Conservation (phyloP, 176 grass and related monocot genomes). For the Canna indica region DNA sequence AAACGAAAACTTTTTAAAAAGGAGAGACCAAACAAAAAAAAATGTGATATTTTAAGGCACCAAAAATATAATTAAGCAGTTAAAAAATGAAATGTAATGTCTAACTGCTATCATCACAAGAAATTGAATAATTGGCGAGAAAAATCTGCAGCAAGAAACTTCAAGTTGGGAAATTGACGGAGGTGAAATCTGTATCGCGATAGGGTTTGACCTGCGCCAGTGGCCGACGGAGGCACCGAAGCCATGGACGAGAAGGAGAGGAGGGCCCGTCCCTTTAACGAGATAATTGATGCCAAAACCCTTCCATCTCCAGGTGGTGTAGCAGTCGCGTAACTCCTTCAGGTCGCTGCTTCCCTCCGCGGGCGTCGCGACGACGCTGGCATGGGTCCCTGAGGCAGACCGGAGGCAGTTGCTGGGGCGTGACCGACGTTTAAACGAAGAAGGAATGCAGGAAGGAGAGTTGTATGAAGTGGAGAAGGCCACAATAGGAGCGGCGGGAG, state of each 20-base stretch:
- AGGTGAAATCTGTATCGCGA: background rate
- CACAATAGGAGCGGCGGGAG: constrained; percentile 19
- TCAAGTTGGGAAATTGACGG: background rate
- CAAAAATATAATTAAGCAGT: too few species aligned
- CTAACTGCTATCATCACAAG: background rate
- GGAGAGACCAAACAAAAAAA: too few species aligned
- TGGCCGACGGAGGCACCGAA: constrained; percentile 84
- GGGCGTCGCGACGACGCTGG: background rate
- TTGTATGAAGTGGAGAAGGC: background rate
- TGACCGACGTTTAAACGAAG: constrained; percentile 3
- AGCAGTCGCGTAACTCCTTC: constrained; percentile 50
- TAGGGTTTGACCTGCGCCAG: constrained; percentile 59
- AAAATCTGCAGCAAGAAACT: background rate
- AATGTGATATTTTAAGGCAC: too few species aligned
- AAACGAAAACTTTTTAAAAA: too few species aligned
- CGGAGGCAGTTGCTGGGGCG: constrained; percentile 14
- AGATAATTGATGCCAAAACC: constrained; percentile 80
- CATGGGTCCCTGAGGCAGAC: constrained; percentile 12
- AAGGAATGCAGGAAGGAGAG: background rate
- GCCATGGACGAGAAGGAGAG: constrained; percentile 81
- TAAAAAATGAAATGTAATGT: background rate
- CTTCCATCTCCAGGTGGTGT: constrained; percentile 58
- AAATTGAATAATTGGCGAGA: background rate
- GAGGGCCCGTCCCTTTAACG: constrained; percentile 51
- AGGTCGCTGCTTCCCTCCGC: constrained; percentile 14